Conservation (phyloP, 768 basidiomycete genomes). For the Brasilioporus rufonigricans region DNA sequence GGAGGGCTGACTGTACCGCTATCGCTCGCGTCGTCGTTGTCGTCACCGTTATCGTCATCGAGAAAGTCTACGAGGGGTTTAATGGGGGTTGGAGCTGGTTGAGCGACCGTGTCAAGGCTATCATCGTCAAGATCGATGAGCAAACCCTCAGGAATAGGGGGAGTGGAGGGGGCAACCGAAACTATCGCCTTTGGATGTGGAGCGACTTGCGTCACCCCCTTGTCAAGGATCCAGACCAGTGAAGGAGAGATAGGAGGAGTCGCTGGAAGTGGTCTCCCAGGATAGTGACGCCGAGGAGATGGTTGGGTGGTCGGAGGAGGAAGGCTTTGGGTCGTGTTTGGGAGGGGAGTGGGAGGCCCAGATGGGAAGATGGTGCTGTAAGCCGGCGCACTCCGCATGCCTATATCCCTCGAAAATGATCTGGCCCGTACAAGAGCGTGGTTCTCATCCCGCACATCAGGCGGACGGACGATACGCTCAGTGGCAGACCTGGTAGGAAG, state of each 20-base stretch:
- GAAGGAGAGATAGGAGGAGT: conserved; percentile 33
- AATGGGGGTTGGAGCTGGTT: conserved; percentile 2
- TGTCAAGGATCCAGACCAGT: conserved; percentile 35
- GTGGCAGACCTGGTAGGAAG: conserved; percentile 32
- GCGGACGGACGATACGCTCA: conserved; percentile 30
- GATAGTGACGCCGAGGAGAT: conserved; percentile 33
- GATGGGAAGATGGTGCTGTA: conserved; percentile 34
- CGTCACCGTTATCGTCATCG: conserved; percentile 17
- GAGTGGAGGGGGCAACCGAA: conserved; percentile 22
- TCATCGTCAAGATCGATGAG: conserved; percentile 55
- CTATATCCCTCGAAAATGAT: conserved; percentile 31
- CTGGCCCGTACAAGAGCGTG: conserved; percentile 29
- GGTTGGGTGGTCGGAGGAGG: conserved; percentile 22
- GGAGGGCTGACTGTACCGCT: conserved; percentile 33
- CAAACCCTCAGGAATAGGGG: conserved; percentile 48
- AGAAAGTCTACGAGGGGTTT: conserved; percentile 24
- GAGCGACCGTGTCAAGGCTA: conserved; percentile 26
- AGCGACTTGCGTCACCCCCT: conserved; percentile 13
- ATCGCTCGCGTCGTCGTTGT: conserved; percentile 28
- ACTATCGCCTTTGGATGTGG: conserved; percentile 19
- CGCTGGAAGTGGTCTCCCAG: conserved; percentile 32
- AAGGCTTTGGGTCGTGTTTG: conserved; percentile 23
- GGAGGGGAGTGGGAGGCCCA: conserved; percentile 30
- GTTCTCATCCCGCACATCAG: conserved; percentile 29
- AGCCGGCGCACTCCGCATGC: conserved; percentile 33